Evolutionary conservation across 345 rosid species (phyloP), one percentile per base, ranked within the genome.

Genomic region (Lepidium sativum): DNA sequence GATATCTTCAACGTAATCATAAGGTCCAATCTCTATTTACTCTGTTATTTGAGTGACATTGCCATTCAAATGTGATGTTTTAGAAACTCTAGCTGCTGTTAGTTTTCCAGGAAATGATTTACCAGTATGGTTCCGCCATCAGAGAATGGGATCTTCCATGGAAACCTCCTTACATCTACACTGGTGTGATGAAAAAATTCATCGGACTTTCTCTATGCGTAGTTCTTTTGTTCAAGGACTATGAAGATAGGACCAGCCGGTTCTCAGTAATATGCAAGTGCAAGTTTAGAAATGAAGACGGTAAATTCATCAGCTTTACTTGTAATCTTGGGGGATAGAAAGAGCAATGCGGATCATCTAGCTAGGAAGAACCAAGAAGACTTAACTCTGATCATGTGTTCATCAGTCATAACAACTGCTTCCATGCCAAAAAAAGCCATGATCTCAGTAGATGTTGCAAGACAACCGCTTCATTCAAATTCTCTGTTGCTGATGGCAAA

Each of bases 41-140:
- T 52, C 12, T 69, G 6, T 61, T 52, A 13, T 34, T 5, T 31
- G 6, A 8, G 5, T 40, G 29, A 15, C 38, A 6, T 3, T 48
- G 6, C 0, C 9, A n/a, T n/a, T 38, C 10, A 29, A 12, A 6
- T 44, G 23, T 25, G 27, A 54, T 44, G 25, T 48, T 54, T 15
- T 41, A 15, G 76, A 65, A 16, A 66, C 76, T 50, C 17, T 65
- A 16, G 23, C 17, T 56, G 15, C 40, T 21, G 55, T 40, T 29
- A 48, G 61, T 65, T 65, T 72, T 65, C 71, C 76, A 21, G 76
- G 71, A 33, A 56, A 40, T 5, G 76, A 72, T 4, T 56, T 72
- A 41, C 71, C 71, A 11, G 33, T 50, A 57, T 72, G 76, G 76
- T 72, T 72, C 47, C 66, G 60, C 8, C 76, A 72, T 50, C 76